Percentiles rank a stretch among this genome's conserved stretches.
Conservation (phyloP, 495 filamentous ascomycete species). For the Talaromyces trachyspermus region DNA sequence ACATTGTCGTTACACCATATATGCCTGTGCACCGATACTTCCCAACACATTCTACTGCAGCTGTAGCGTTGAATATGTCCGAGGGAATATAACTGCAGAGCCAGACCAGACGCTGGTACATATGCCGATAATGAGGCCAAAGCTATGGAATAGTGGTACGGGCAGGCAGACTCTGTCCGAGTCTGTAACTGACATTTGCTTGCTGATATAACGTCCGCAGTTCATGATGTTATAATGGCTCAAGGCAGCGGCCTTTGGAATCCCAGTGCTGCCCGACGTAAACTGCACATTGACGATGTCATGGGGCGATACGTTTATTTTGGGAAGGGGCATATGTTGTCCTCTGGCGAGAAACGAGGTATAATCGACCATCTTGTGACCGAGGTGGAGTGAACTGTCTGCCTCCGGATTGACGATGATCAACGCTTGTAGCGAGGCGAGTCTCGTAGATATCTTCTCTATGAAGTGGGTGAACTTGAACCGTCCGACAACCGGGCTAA, state of each 20-base stretch:
- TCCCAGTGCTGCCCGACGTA: slow-evolving; percentile 10
- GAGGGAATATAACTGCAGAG: slow-evolving; percentile 7
- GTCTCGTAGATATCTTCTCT: not conserved
- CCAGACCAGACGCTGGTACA: slow-evolving; percentile 3
- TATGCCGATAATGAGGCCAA: slow-evolving; percentile 11
- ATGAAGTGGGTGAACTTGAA: not conserved
- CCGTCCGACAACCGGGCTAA: not conserved
- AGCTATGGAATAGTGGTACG: slow-evolving; percentile 12
- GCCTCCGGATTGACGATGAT: not conserved
- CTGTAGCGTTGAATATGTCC: slow-evolving; percentile 8
- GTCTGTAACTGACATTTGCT: not conserved
- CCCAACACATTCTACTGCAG: slow-evolving; percentile 1
- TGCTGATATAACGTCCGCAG: not conserved
- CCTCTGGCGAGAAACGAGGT: not conserved
- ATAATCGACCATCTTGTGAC: not conserved
- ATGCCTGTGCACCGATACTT: slow-evolving; percentile 5
- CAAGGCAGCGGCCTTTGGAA: slow-evolving; percentile 4
- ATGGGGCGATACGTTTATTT: not conserved
- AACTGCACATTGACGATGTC: not conserved
- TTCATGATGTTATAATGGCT: not conserved
- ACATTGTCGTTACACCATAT: slow-evolving; percentile 11
- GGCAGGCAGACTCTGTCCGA: slow-evolving; percentile 6
- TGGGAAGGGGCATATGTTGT: not conserved
- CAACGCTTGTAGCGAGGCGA: not conserved
- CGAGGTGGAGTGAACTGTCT: not conserved